Conservation (phyloP, 2,329 filamentous ascomycete species). For the Cytospora piceicola region DNA sequence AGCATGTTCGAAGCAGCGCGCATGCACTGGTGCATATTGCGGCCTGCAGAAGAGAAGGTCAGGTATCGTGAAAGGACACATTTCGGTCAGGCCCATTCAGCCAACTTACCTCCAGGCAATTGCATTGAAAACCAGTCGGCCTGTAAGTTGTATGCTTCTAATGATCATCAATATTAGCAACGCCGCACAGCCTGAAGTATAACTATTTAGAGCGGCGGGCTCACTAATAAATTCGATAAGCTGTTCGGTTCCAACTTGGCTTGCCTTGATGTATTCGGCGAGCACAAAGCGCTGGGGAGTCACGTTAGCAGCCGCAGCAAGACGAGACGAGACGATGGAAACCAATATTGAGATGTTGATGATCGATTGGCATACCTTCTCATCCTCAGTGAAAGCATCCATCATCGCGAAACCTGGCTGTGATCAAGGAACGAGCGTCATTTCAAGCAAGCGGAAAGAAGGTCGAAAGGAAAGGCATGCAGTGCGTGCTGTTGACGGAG, state of each 20-base stretch:
- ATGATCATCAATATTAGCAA: neutral
- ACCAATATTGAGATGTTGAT: neutral
- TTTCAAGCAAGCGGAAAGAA: conserved; percentile 27
- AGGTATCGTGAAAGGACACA: conserved; percentile 5
- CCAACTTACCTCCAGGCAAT: conserved; percentile 40
- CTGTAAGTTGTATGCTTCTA: conserved; percentile 35
- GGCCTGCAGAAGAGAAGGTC: conserved; percentile 36
- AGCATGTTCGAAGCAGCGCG: conserved; percentile 40
- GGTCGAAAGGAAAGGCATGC: neutral
- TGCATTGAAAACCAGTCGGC: conserved; percentile 44
- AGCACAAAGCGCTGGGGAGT: conserved; percentile 58
- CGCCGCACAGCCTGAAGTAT: neutral
- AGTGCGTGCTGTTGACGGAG: neutral
- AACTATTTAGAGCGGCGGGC: neutral
- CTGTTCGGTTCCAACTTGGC: conserved; percentile 50
- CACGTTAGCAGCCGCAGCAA: conserved; percentile 11
- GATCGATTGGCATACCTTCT: conserved; percentile 52
- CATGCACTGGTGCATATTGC: conserved; percentile 42
- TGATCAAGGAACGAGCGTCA: conserved; percentile 25
- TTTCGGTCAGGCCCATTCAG: neutral
- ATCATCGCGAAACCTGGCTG: conserved; percentile 39
- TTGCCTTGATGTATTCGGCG: conserved; percentile 62
- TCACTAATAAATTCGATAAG: conserved; percentile 52
- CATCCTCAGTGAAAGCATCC: conserved; percentile 54
- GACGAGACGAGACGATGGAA: conserved; percentile 19